Evolutionary conservation across 116 monocot genomes (phyloP).

Genomic region (Zostera marina): DNA sequence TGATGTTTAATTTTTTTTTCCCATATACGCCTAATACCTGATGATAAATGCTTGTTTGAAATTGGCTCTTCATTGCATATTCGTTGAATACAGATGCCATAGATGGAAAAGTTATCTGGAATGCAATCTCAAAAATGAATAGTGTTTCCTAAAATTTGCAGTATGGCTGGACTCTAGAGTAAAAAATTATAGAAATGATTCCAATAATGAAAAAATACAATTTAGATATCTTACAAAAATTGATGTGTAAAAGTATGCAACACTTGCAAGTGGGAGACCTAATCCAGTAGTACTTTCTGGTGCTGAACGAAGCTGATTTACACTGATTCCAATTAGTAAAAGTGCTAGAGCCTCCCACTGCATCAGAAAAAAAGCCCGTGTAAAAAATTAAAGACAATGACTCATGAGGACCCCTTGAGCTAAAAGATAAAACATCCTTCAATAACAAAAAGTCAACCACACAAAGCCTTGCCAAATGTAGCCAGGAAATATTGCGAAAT

Average conservation of each 20-base stretch:
- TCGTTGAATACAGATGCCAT: conserved; percentile 95
- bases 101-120: conserved; percentile 82
- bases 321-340: conserved; percentile 84
- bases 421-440: neutral
- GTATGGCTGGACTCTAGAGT: neutral
- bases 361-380: conserved; percentile 3
- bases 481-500: neutral
- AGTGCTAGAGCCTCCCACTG: conserved; percentile 98
- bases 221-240: conserved; percentile 59
- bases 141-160: too few relatives aligned
- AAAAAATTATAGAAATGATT: neutral
- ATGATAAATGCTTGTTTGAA: conserved; percentile 98
- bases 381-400: neutral
- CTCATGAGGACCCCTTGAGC: neutral
- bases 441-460: neutral
- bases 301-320: conserved; percentile 71
- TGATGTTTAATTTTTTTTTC: neutral
- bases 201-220: neutral
- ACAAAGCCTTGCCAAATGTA: neutral
- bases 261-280: conserved; percentile 59
- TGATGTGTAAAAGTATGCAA: conserved; percentile 69
- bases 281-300: conserved; percentile 43
- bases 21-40: conserved; percentile 32
- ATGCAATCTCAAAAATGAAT: conserved; percentile 2
- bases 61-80: conserved; percentile 97